These are phyloP conservation scores for Fusarium humuli DNA, from an alignment of 2,329 filamentous ascomycete species.

Conservation along the genomic window DNA sequence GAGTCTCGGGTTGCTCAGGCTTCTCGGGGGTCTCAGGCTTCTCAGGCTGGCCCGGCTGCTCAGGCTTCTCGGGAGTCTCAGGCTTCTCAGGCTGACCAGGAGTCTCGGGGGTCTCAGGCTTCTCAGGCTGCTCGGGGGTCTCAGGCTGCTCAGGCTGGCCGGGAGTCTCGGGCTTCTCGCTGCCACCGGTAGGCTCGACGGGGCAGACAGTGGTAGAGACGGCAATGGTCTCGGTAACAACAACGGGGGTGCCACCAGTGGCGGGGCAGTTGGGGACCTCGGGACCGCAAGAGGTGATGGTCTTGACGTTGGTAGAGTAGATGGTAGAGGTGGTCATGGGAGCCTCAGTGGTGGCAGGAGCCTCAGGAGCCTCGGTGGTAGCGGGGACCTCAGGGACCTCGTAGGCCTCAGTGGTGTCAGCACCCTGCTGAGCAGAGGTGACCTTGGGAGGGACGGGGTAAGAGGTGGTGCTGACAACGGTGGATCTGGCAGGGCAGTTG, in stretches of 20 bases:
- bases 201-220: constrained; percentile 58
- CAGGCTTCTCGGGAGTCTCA: constrained; percentile 6
- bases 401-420: constrained; percentile 48
- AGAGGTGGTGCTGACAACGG: constrained; percentile 38
- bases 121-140: background rate
- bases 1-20: constrained; percentile 6
- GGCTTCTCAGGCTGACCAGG: constrained; percentile 2
- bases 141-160: constrained; percentile 26
- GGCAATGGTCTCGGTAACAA: constrained; percentile 53
- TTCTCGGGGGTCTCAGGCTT: constrained; percentile 12
- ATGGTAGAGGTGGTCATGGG: constrained; percentile 64
- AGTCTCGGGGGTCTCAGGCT: background rate
- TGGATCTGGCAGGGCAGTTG: constrained; percentile 46
- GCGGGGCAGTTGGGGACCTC: constrained; percentile 72
- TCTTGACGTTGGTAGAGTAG: constrained; percentile 69
- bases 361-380: constrained; percentile 52
- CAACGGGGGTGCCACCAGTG: constrained; percentile 49
- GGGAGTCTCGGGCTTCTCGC: constrained; percentile 35
- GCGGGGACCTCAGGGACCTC: constrained; percentile 41
- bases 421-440: constrained; percentile 47
- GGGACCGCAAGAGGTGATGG: constrained; percentile 70
- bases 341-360: constrained; percentile 52
- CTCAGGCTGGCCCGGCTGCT: constrained; percentile 16
- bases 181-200: constrained; percentile 45
- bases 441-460: constrained; percentile 33